These are phyloP conservation scores for Hyaloraphidium curvatum DNA, from an alignment of 192 early-diverging fungal genomes.

Conservation along the genomic window DNA sequence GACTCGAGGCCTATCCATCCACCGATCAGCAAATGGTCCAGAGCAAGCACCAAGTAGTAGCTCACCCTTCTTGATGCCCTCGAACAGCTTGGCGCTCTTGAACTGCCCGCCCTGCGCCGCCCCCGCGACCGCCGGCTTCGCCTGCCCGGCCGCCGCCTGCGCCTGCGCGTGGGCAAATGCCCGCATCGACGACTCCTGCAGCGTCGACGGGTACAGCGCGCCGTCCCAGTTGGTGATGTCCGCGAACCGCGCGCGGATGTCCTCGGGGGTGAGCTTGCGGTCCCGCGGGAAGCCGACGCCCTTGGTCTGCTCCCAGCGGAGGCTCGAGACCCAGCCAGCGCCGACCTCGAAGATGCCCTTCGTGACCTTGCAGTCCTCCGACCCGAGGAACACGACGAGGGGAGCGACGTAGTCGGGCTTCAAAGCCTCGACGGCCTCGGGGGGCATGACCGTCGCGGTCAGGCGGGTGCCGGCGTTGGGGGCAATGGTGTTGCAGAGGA, in stretches of 20 bases:
- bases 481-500: constrained; percentile 70
- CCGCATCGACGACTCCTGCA: background rate
- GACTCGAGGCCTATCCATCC: too few species aligned
- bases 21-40: background rate
- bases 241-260: constrained; percentile 53
- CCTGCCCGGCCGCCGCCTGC: too few species aligned
- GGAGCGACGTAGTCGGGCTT: constrained; percentile 97
- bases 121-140: too few species aligned
- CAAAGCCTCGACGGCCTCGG: constrained; percentile 80
- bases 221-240: constrained; percentile 81
- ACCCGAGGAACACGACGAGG: constrained; percentile 78
- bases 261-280: constrained; percentile 69
- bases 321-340: constrained; percentile 33
- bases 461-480: constrained; percentile 93
- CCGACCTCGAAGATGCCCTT: constrained; percentile 43
- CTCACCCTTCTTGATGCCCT: too few species aligned
- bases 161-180: too few species aligned
- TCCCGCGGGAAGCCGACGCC: constrained; percentile 82
- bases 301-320: constrained; percentile 72
- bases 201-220: too few species aligned
- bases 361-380: constrained; percentile 62
- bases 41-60: background rate
- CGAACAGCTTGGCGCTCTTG: too few species aligned
- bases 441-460: constrained; percentile 46
- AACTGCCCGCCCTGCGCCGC: too few species aligned